Base-by-base conservation (phyloP, 768 basidiomycete genomes). In the Rossbeevera mucosa region DNA sequence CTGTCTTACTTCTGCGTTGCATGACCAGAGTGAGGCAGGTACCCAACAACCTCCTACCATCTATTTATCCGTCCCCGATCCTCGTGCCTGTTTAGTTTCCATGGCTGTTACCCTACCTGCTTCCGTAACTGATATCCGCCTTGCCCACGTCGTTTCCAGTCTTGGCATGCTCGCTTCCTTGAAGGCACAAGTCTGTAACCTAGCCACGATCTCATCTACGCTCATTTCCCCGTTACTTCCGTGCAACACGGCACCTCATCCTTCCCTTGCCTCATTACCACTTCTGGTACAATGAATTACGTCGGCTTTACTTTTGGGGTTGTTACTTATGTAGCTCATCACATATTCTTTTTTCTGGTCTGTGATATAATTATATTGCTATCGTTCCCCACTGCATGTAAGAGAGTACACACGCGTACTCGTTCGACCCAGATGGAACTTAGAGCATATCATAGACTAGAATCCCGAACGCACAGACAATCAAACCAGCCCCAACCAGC, bases 391-490 rank as follows among this genome's bases (percentile, higher is more conserved):
- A 48, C 38, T 41, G 38, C 42, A 25, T 44, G 40, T 28, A 48
- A 29, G 44, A 18, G 38, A 25, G 16, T 48, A 44, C 54, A 31
- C 31, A 22, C 21, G 47, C 6, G 22, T 18, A 18, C n/a, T 44
- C 29, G 12, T 47, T 25, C 22, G 28, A 22, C 13, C 40, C 36
- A 22, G 20, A 24, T 29, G 21, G 11, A 21, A 44, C 43, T 64
- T 70, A 71, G 51, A 78, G 71, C 79, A 88, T 83, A 59, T 91
- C 90, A 54, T 82, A 82, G 25, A 78, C 82, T 49, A 97, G 73
- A 29, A 95, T 77, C 2, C 79, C 85, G 64, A 97, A 97, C 2
- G 92, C 94, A 11, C 78, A 71, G 11, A 92, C 79, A 58, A 97
- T 95, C 60, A 85, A 78, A 18, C 80, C 79, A 47, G 86, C 87